Evolutionary conservation across 768 basidiomycete genomes (phyloP).

Genomic region (Suillus alpinus): DNA sequence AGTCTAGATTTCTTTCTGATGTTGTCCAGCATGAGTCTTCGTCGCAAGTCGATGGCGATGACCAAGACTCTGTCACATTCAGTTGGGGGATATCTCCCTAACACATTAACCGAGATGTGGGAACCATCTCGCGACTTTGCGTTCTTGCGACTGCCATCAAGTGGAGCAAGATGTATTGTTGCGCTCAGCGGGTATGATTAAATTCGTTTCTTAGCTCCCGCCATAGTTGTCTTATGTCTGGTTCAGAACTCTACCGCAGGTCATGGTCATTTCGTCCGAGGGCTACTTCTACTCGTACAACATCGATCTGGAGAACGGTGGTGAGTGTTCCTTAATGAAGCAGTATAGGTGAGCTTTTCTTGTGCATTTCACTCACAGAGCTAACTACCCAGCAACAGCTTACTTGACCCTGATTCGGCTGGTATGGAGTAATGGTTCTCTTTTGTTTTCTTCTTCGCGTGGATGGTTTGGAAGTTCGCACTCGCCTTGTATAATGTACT

Average conservation of each 20-base stretch:
- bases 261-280: constrained; percentile 95
- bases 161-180: constrained; percentile 81
- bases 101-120: constrained; percentile 92
- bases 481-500: constrained; percentile 2
- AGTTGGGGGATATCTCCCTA: constrained; percentile 83
- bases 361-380: not conserved
- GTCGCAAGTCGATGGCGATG: constrained; percentile 70
- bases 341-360: constrained; percentile 66
- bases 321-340: constrained; percentile 93
- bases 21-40: constrained; percentile 43
- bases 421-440: not conserved
- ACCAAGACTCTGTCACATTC: constrained; percentile 75
- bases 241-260: constrained; percentile 84
- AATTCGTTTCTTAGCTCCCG: not conserved
- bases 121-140: constrained; percentile 96
- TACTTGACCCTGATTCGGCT: constrained; percentile 3
- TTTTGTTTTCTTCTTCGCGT: not conserved
- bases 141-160: constrained; percentile 75
- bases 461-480: not conserved
- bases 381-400: not conserved
- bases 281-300: constrained; percentile 95
- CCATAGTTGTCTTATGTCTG: not conserved
- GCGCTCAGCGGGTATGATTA: constrained; percentile 72
- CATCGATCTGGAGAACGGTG: constrained; percentile 94
- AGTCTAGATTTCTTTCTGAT: constrained; percentile 1